A percentile compares a stretch with the other conserved stretches of the same genome.
Evolutionary conservation across 306 rosid species (phyloP).

Genomic region (Macrotyloma uniflorum): DNA sequence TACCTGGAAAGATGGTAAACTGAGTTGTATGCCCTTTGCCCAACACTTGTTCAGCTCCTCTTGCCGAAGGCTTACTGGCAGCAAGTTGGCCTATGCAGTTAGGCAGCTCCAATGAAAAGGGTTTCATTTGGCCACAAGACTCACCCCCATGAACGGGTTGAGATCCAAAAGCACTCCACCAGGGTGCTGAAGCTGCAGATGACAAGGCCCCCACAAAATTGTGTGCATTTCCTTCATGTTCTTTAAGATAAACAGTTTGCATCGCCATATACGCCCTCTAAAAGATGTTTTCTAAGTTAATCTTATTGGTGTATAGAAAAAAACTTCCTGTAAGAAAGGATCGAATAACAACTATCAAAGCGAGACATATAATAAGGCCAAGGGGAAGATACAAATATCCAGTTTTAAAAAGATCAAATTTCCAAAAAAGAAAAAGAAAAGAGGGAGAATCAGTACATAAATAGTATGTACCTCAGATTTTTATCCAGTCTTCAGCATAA

Average conservation of each 20-base stretch:
- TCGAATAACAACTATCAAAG: slow-evolving; percentile 4
- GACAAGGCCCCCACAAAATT: slow-evolving; percentile 60
- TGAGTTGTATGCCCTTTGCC: slow-evolving; percentile 63
- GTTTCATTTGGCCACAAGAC: slow-evolving; percentile 64
- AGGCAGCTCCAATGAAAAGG: slow-evolving; percentile 60
- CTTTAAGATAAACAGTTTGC: slow-evolving; percentile 71
- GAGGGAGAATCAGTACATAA: not conserved
- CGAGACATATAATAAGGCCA: not conserved
- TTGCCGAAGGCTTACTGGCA: slow-evolving; percentile 49
- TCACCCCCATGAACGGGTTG: slow-evolving; percentile 64
- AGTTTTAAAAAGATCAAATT: not conserved
- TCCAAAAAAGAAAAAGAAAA: not conserved
- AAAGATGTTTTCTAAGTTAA: slow-evolving; percentile 19
- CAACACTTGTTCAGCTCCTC: slow-evolving; percentile 56
- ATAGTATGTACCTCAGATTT: slow-evolving; percentile 40
- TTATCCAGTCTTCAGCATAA: slow-evolving; percentile 34
- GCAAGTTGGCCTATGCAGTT: slow-evolving; percentile 55
- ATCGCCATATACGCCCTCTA: slow-evolving; percentile 61
- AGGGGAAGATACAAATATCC: not conserved
- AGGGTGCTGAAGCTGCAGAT: slow-evolving; percentile 58
- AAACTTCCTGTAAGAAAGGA: slow-evolving; percentile 43
- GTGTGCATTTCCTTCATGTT: slow-evolving; percentile 64
- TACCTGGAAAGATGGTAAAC: slow-evolving; percentile 85
- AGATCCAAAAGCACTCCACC: slow-evolving; percentile 77
- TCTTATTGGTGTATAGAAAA: not conserved